Evolutionary conservation across 805 yeast species (phyloP).

Genomic region (Hanseniaspora hatyaiensis): DNA sequence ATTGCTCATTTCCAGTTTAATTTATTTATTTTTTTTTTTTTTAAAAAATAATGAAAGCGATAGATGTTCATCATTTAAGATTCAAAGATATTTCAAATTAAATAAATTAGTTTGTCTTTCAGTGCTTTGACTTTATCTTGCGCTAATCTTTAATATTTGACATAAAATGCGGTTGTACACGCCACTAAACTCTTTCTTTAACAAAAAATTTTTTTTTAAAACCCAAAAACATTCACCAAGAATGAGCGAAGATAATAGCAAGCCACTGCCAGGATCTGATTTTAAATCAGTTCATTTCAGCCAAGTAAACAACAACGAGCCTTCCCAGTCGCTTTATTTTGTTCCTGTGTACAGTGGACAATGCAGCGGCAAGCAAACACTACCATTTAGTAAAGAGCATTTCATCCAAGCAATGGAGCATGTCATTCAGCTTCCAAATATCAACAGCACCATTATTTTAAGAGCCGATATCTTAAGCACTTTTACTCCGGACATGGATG

Average conservation of each 20-base stretch:
- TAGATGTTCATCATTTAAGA: too few species aligned
- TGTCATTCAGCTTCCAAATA: constrained; percentile 70
- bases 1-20: too few species aligned
- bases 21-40: background rate
- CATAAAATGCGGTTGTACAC: too few species aligned
- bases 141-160: too few species aligned
- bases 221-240: background rate
- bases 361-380: background rate
- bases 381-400: constrained; percentile 33
- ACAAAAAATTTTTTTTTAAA: background rate
- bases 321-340: background rate
- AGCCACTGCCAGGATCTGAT: background rate
- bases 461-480: constrained; percentile 71
- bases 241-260: background rate
- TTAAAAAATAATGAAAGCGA: background rate
- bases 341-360: background rate
- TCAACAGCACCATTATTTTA: constrained; percentile 81
- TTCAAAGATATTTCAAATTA: too few species aligned
- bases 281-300: constrained; percentile 8
- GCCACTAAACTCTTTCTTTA: background rate
- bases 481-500: constrained; percentile 31
- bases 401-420: constrained; percentile 69
- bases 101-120: too few species aligned
- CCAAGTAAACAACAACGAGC: background rate
- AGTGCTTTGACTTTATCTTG: too few species aligned